These are phyloP conservation scores for Tetracladium marchalianum DNA, from an alignment of 495 filamentous ascomycete species.

Conservation along the genomic window DNA sequence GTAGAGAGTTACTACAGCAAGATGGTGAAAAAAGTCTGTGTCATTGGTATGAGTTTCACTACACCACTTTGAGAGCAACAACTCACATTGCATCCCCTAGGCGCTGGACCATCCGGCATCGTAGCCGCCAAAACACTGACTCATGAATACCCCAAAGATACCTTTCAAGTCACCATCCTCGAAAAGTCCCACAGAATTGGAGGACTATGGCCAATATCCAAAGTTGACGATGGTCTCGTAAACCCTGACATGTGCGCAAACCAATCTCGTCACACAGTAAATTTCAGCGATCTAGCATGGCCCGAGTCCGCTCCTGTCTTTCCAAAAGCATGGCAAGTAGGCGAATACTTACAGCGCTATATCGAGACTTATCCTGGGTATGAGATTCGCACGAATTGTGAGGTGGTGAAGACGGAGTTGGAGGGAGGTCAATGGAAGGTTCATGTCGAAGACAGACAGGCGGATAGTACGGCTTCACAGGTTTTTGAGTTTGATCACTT, in stretches of 20 bases:
- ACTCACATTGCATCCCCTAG: slow-evolving; percentile 25
- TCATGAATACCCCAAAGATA: slow-evolving; percentile 41
- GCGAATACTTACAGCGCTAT: slow-evolving; percentile 60
- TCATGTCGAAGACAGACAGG: slow-evolving; percentile 25
- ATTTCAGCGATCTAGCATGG: slow-evolving; percentile 75
- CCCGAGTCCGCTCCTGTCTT: slow-evolving; percentile 43
- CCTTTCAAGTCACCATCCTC: slow-evolving; percentile 61
- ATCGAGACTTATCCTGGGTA: slow-evolving; percentile 33
- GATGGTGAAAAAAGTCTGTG: slow-evolving; percentile 47
- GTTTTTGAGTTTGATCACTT: slow-evolving; percentile 54
- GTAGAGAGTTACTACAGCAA: too few species aligned
- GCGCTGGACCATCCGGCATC: slow-evolving; percentile 74
- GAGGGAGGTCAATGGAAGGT: slow-evolving; percentile 42
- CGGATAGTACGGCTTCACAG: slow-evolving; percentile 4
- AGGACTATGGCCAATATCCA: slow-evolving; percentile 61
- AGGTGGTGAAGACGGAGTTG: slow-evolving; percentile 7
- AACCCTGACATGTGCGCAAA: slow-evolving; percentile 69
- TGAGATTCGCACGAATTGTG: slow-evolving; percentile 1
- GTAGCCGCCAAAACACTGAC: slow-evolving; percentile 74
- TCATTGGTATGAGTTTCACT: slow-evolving; percentile 41
- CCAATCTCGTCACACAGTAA: slow-evolving; percentile 65
- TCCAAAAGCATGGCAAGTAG: slow-evolving; percentile 68
- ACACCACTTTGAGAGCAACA: not conserved
- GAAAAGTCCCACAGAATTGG: slow-evolving; percentile 57
- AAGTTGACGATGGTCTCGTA: slow-evolving; percentile 34